phyloP scores from a whole-genome alignment of 2,329 filamentous ascomycete species.

The Apiospora aurea region DNA sequence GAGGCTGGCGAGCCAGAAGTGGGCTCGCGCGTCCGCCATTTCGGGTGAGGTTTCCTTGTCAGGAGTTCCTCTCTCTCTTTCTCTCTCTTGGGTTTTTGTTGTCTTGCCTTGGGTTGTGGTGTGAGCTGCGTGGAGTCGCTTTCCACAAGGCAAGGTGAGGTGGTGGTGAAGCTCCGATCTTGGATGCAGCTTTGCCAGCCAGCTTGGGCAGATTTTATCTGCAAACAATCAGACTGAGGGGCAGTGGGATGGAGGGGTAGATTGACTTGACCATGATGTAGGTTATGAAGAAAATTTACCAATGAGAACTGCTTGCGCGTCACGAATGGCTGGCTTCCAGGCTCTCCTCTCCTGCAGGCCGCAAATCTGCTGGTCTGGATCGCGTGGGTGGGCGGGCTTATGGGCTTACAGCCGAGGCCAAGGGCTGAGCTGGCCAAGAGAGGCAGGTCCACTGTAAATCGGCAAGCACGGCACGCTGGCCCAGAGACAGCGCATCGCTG shows the following conservation, averaged over 20 bases:
- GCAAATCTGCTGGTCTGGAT: no score
- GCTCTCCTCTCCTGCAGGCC: background rate
- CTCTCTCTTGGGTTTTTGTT: background rate
- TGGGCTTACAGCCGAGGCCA: conserved; percentile 10
- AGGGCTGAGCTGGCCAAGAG: background rate
- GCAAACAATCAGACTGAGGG: conserved; percentile 11
- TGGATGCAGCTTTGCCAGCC: background rate
- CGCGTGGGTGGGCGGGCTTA: background rate
- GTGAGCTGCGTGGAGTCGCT: background rate
- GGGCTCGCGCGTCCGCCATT: conserved; percentile 19
- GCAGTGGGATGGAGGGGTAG: background rate
- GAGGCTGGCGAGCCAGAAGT: conserved; percentile 23
- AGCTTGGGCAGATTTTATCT: conserved; percentile 1
- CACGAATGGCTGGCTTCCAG: background rate
- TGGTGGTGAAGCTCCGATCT: background rate
- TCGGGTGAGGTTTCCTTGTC: background rate
- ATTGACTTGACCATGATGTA: background rate
- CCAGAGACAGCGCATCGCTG: background rate
- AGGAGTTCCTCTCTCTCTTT: background rate
- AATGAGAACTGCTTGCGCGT: conserved; percentile 10
- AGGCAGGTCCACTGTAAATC: conserved; percentile 3
- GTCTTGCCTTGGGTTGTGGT: background rate
- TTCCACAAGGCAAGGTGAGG: background rate
- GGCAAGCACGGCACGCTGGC: background rate
- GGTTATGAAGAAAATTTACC: no score